Evolutionary conservation across 31 red algal species (phyloP).

Genomic region (Bonnemaisonia californica): DNA sequence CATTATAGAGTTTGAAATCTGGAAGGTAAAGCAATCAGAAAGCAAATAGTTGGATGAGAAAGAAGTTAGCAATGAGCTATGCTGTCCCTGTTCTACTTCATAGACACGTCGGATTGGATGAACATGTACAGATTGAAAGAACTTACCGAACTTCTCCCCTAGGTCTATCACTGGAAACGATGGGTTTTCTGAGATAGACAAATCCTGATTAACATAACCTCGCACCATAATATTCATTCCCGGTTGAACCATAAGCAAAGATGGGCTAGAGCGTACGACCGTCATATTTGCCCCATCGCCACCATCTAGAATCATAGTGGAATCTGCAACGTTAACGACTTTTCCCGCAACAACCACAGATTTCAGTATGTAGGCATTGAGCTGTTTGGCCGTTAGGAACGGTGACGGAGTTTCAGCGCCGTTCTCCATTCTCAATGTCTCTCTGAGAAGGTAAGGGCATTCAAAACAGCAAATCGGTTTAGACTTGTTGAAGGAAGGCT

Average conservation of each 20-base stretch:
- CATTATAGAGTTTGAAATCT: constrained; percentile 59
- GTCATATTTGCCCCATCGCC: constrained; percentile 24
- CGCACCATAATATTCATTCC: constrained; percentile 56
- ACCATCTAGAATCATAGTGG: constrained; percentile 27
- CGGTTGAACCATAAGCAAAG: neutral
- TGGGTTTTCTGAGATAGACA: constrained; percentile 44
- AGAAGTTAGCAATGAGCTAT: neutral
- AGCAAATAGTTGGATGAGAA: neutral
- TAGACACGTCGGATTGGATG: too few relatives aligned
- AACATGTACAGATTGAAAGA: neutral
- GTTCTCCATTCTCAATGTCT: constrained; percentile 8
- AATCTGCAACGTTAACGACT: constrained; percentile 8
- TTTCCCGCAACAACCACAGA: constrained; percentile 46
- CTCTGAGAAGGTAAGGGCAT: too few relatives aligned
- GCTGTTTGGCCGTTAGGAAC: constrained; percentile 38
- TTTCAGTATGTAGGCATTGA: constrained; percentile 33
- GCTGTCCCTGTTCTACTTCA: too few relatives aligned
- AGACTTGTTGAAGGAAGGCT: too few relatives aligned
- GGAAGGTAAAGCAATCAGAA: neutral
- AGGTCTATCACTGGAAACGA: constrained; percentile 43
- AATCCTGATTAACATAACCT: constrained; percentile 58
- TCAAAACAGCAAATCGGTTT: too few relatives aligned
- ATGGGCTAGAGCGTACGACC: constrained; percentile 28
- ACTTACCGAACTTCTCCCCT: constrained; percentile 49
- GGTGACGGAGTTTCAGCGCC: constrained; percentile 26